Evolutionary conservation across 2,329 filamentous ascomycete species (phyloP), one percentile per base, ranked within the genome.

Genomic region (Arthrobotrys conoides): DNA sequence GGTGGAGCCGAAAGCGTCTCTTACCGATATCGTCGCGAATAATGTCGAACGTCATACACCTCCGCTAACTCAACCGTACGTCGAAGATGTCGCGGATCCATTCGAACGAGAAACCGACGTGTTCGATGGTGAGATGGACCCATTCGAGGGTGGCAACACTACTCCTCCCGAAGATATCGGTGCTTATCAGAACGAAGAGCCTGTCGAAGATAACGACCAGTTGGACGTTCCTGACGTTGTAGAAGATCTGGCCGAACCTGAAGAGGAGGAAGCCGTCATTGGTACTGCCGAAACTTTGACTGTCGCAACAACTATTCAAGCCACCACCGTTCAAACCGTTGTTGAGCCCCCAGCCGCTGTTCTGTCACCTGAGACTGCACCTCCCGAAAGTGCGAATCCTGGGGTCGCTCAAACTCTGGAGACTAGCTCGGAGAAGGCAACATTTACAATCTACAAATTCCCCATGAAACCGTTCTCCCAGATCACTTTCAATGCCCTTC

Each of bases 401-500:
- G 80, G 82, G 44, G 72, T 79, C 6, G 18, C 53, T 18, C 27
- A 44, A 12, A 16, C 55, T 12, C 30, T 27, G 84, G 82, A 82
- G 85, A 64, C 85, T 85, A 63, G 80, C 12, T 64, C 67, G 44
- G 90, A 91, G 81, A 90, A 90, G 75, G 88, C 90, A 65, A 85
- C 89, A 3, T 90, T 97, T 81, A 91, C 89, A 83, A 94, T 98
- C 57, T 96, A 93, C 86, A 97, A 97, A 84, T 97, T 99, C 84
- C 96, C 96, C 16, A 93, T 99, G 91, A 93, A 92, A 84, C 96
- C 96, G 3, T 99, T 96, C 88, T 94, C 97, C 81, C 92, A 94
- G 20, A 96, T 99, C 83, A 90, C 89, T 12, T 89, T 98, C 82
- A 84, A 88, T 83, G 83, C 85, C 85, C 72, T 78, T 16, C 87